Base-by-base conservation (phyloP, 345 rosid species). In the Dipteronia sinensis region DNA sequence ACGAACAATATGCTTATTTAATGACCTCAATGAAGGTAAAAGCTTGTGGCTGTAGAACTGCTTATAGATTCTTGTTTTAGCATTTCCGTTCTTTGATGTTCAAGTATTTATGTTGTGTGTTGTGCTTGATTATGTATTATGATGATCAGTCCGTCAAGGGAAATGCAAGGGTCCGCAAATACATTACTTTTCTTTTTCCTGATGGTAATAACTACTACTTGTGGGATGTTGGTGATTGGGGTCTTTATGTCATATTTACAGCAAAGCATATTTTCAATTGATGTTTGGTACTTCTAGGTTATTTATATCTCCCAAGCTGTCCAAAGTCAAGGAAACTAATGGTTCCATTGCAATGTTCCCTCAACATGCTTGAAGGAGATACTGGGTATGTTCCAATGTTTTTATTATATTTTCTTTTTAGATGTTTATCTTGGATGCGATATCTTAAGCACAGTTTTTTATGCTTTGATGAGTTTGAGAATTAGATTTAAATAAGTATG, bases 311-410 rank as follows among this genome's bases (percentile, higher is more conserved):
- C 65, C 86, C 81, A 23, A 83, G 85, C 68, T 85, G 84, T 80
- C 87, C 83, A 64, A 76, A 58, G 63, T 82, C 92, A 2, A 71
- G 78, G 77, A 92, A 89, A 47, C 75, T 95, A 77, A 78, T 83
- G 81, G 76, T 95, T 83, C 85, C 87, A 0, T 76, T 95, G 59
- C 85, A 78, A 25, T 93, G 99, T 82, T 93, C 95, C 20, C 89
- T 90, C 64, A 91, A 93, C 85, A 92, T 93, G 93, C 94, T 93
- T 75, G 93, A 91, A 88, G 98, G 99, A 78, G 99, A 92, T 84
- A 93, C 94, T 0, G 93, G 97, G 97, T 92, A 83, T 66, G 87
- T 34, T 34, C 38, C 38, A 34, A 0, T 34, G 38, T 5, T 34
- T 34, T 34, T 34, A 34, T 34, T 34, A 34, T 34, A 34, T 47